phyloP scores from a whole-genome alignment of 345 rosid genomes.

The Aquilaria malaccensis region DNA sequence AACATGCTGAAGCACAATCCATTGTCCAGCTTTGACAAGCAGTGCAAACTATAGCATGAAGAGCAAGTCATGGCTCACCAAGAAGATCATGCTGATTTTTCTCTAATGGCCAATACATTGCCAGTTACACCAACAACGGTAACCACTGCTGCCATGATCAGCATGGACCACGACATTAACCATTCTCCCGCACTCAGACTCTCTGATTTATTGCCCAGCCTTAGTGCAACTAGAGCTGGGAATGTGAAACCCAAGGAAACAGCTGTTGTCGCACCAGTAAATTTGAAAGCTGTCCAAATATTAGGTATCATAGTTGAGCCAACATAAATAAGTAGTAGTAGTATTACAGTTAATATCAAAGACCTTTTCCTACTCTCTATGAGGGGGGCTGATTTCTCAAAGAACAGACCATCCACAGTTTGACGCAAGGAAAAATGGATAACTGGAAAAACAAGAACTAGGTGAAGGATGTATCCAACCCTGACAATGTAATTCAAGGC shows the following conservation, averaged over 20 bases:
- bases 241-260: constrained; percentile 90
- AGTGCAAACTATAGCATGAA: not conserved
- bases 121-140: constrained; percentile 69
- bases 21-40: not conserved
- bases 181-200: constrained; percentile 40
- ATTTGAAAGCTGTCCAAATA: constrained; percentile 97
- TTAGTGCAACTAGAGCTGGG: constrained; percentile 77
- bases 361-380: constrained; percentile 75
- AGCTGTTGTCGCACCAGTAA: constrained; percentile 98
- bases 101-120: constrained; percentile 56
- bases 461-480: constrained; percentile 83
- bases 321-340: constrained; percentile 53
- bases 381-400: constrained; percentile 67
- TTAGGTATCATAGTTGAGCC: constrained; percentile 93
- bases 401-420: constrained; percentile 64
- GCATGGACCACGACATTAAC: constrained; percentile 61
- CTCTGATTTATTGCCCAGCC: constrained; percentile 41
- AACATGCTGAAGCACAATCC: not conserved
- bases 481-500: constrained; percentile 79
- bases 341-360: constrained; percentile 49
- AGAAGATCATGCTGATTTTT: constrained; percentile 28
- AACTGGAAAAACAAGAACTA: constrained; percentile 95
- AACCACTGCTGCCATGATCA: constrained; percentile 60
- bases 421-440: constrained; percentile 91
- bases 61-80: no score